phyloP scores from a whole-genome alignment of 305 asterid genomes.

The Fraxinus paxiana region DNA sequence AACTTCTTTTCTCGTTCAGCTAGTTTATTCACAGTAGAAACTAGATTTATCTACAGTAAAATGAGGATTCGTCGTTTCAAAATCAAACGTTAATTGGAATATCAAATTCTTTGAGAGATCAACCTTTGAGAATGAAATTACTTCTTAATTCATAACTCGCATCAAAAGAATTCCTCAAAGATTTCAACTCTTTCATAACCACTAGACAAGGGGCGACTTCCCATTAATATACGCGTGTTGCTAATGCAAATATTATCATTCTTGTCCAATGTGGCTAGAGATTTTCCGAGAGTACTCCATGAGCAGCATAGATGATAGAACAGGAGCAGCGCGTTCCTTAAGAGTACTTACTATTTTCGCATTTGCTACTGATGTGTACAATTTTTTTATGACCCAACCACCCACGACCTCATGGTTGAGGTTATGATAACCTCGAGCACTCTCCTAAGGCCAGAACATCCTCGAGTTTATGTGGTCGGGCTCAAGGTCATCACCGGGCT shows the following conservation, averaged over 20 bases:
- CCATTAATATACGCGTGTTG: slow-evolving; percentile 20
- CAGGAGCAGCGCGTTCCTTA: slow-evolving; percentile 62
- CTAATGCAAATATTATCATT: slow-evolving; percentile 55
- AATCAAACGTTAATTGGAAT: not conserved
- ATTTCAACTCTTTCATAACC: not conserved
- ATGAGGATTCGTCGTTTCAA: not conserved
- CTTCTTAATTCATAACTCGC: not conserved
- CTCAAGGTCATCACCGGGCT: not conserved
- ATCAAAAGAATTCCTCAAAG: not conserved
- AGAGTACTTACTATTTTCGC: not conserved
- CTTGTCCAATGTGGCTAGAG: slow-evolving; percentile 75
- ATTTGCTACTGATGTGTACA: not conserved
- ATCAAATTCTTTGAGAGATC: not conserved
- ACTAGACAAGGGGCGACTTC: not conserved
- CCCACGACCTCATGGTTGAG: not conserved
- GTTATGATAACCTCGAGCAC: not conserved
- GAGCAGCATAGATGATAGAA: slow-evolving; percentile 70
- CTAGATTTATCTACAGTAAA: not conserved
- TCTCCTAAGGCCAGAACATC: not conserved
- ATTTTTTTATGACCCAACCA: not conserved
- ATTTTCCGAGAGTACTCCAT: slow-evolving; percentile 80
- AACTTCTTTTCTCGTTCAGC: not conserved
- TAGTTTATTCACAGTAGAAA: not conserved
- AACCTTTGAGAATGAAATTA: not conserved
- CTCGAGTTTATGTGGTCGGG: not conserved